These are phyloP conservation scores for Aspergillus sclerotiicarbonarius DNA, from an alignment of 495 filamentous ascomycete genomes.

Conservation along the genomic window DNA sequence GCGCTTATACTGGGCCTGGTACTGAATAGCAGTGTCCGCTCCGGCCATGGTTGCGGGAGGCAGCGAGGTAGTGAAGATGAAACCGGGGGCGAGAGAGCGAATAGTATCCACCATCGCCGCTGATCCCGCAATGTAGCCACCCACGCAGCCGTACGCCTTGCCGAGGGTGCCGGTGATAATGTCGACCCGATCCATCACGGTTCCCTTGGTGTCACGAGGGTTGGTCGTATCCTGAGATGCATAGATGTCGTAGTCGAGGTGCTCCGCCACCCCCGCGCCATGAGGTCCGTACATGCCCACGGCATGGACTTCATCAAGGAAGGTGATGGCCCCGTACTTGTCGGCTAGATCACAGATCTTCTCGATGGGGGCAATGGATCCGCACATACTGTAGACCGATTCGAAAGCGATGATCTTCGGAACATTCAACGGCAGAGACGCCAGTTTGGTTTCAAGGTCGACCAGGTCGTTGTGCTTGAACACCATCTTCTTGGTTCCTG, in stretches of 20 bases:
- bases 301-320: constrained; percentile 96
- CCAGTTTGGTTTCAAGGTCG: constrained; percentile 88
- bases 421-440: constrained; percentile 73
- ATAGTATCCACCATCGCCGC: constrained; percentile 90
- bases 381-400: constrained; percentile 98
- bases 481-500: constrained; percentile 91
- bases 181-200: constrained; percentile 91
- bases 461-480: constrained; percentile 96
- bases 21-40: constrained; percentile 86
- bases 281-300: constrained; percentile 99
- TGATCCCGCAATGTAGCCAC: constrained; percentile 93
- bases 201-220: constrained; percentile 63
- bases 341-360: constrained; percentile 94
- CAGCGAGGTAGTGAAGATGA: constrained; percentile 98
- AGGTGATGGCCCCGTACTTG: constrained; percentile 96
- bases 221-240: constrained; percentile 57
- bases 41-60: constrained; percentile 97
- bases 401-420: constrained; percentile 99
- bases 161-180: constrained; percentile 97
- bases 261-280: constrained; percentile 94
- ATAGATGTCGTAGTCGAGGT: constrained; percentile 80
- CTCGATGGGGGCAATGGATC: constrained; percentile 92
- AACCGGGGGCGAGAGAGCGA: constrained; percentile 91
- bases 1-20: constrained; percentile 75
- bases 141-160: constrained; percentile 97